Percentiles rank a stretch among this genome's conserved stretches.
These are phyloP conservation scores for Lophium mytilinum DNA, from an alignment of 495 filamentous ascomycete species.

Conservation along the genomic window DNA sequence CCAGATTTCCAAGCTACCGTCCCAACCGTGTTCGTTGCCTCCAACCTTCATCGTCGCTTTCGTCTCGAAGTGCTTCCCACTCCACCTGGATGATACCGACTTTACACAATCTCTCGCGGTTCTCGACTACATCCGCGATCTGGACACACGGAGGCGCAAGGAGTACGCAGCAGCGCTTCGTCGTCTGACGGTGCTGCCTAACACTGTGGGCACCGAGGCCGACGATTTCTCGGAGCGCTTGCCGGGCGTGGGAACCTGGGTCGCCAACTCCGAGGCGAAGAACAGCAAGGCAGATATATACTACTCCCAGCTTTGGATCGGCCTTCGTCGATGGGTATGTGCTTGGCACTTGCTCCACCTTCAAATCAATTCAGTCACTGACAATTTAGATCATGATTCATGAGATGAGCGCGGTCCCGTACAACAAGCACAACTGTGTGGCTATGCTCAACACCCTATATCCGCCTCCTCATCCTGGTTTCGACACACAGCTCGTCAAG, in stretches of 20 bases:
- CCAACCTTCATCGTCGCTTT: slow-evolving; percentile 60
- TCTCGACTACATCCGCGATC: slow-evolving; percentile 62
- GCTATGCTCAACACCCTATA: slow-evolving; percentile 75
- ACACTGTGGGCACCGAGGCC: slow-evolving; percentile 32
- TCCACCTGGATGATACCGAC: slow-evolving; percentile 51
- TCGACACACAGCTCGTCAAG: slow-evolving; percentile 37
- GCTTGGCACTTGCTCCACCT: slow-evolving; percentile 20
- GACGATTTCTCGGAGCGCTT: slow-evolving; percentile 40
- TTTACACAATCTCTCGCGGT: slow-evolving; percentile 65
- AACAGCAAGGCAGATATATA: slow-evolving; percentile 50
- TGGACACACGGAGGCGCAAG: slow-evolving; percentile 56
- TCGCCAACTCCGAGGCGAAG: slow-evolving; percentile 45
- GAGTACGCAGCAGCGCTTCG: slow-evolving; percentile 76
- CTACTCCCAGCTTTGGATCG: slow-evolving; percentile 60
- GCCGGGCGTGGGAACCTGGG: slow-evolving; percentile 49
- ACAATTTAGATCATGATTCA: slow-evolving; percentile 55
- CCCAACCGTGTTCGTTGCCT: slow-evolving; percentile 59
- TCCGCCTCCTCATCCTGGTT: slow-evolving; percentile 41
- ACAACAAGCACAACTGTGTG: slow-evolving; percentile 61
- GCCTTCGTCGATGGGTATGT: slow-evolving; percentile 60
- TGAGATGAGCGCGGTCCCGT: slow-evolving; percentile 56
- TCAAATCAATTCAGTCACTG: slow-evolving; percentile 4
- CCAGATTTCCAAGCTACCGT: slow-evolving; percentile 54
- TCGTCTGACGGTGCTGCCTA: slow-evolving; percentile 60
- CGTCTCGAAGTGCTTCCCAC: slow-evolving; percentile 53